phyloP scores from a whole-genome alignment of 108 stramenopile species.

The Epithemia pelagica region DNA sequence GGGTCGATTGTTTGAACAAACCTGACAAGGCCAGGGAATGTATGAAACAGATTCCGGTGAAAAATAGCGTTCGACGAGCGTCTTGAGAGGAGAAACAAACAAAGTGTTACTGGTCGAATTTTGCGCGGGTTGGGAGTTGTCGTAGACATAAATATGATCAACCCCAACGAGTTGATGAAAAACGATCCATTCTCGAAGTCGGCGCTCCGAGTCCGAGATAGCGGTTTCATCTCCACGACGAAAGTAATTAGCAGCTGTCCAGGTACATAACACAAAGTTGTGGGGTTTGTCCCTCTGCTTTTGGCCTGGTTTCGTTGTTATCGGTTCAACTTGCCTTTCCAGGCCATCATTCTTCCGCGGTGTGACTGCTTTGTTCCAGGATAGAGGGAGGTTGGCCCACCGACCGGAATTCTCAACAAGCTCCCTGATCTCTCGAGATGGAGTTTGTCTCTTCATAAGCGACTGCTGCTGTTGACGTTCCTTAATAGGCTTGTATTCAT shows the following conservation, averaged over 20 bases:
- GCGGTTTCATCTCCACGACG: conserved; percentile 33
- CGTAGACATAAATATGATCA: conserved; percentile 81
- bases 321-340: conserved; percentile 23
- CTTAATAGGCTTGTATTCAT: neutral
- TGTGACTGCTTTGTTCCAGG: conserved; percentile 18
- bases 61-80: neutral
- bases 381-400: conserved; percentile 67
- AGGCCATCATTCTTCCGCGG: neutral
- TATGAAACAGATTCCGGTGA: conserved; percentile 33
- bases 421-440: conserved; percentile 19
- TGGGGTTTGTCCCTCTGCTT: conserved; percentile 12
- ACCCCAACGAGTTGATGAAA: conserved; percentile 59
- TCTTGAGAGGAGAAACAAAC: conserved; percentile 15
- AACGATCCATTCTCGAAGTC: conserved; percentile 53
- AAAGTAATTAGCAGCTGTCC: conserved; percentile 42
- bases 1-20: conserved; percentile 78
- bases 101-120: conserved; percentile 8
- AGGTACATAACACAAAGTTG: conserved; percentile 55
- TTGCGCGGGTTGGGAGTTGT: conserved; percentile 46
- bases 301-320: neutral
- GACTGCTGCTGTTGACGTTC: conserved; percentile 1
- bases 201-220: conserved; percentile 20
- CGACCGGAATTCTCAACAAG: conserved; percentile 55
- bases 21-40: conserved; percentile 53
- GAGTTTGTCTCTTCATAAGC: conserved; percentile 12